phyloP scores from a whole-genome alignment of 768 basidiomycete genomes.

The Termitomyces sp. region DNA sequence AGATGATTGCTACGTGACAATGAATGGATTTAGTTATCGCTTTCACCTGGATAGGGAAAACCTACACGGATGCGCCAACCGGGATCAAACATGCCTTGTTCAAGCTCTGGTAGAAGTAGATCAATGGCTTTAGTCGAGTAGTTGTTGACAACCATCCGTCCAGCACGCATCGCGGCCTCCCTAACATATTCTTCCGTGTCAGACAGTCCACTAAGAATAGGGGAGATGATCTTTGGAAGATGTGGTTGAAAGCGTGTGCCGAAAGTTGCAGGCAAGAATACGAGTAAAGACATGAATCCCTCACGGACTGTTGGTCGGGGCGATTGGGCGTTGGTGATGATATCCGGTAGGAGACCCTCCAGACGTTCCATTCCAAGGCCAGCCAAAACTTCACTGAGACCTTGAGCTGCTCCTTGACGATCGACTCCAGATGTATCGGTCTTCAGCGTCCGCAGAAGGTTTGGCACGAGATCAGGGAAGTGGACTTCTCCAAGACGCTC shows the following conservation, averaged over 20 bases:
- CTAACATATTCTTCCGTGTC: slow-evolving; percentile 94
- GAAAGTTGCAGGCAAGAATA: slow-evolving; percentile 93
- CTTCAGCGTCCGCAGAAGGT: slow-evolving; percentile 80
- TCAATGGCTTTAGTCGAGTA: slow-evolving; percentile 92
- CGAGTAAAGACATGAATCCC: slow-evolving; percentile 97
- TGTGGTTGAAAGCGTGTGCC: slow-evolving; percentile 96
- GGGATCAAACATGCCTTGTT: slow-evolving; percentile 90
- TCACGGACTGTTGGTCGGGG: slow-evolving; percentile 89
- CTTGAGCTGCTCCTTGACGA: slow-evolving; percentile 96
- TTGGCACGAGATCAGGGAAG: slow-evolving; percentile 95
- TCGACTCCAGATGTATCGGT: slow-evolving; percentile 94
- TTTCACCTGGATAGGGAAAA: neutral
- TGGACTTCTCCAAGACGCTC: slow-evolving; percentile 91
- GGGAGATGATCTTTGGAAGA: slow-evolving; percentile 88
- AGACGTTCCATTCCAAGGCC: slow-evolving; percentile 97
- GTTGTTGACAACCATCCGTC: slow-evolving; percentile 94
- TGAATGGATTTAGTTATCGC: slow-evolving; percentile 6
- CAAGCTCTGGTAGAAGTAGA: slow-evolving; percentile 88
- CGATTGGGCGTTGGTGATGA: slow-evolving; percentile 87
- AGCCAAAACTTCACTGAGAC: slow-evolving; percentile 90
- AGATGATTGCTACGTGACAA: slow-evolving; percentile 71
- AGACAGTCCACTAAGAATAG: slow-evolving; percentile 87
- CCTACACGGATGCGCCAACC: slow-evolving; percentile 92
- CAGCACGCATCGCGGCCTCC: slow-evolving; percentile 98
- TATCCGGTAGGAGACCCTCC: slow-evolving; percentile 90